Percentiles rank a stretch among this genome's conserved stretches.
Conservation (phyloP, 257 asterid species). For the Solanum infundibuliforme region DNA sequence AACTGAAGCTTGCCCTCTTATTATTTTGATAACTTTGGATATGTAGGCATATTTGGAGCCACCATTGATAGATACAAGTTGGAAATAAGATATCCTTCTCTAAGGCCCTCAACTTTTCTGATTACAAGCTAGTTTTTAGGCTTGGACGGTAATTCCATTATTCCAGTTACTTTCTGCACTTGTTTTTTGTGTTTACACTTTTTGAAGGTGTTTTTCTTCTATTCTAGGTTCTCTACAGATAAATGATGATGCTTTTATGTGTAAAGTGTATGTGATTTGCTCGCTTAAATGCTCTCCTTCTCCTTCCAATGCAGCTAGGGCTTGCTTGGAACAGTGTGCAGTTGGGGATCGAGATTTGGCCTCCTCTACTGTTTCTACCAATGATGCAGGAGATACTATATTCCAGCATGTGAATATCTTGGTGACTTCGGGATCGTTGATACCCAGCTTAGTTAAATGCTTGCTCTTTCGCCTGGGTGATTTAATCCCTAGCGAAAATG, state of each 20-base stretch:
- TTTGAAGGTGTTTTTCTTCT: not conserved
- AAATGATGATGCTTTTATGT: not conserved
- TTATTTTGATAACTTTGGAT: not conserved
- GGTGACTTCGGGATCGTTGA: conserved; percentile 83
- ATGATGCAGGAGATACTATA: conserved; percentile 4
- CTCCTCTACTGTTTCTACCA: conserved; percentile 15
- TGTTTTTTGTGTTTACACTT: not conserved
- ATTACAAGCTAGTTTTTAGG: not conserved
- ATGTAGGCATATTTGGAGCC: not conserved
- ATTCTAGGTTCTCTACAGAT: not conserved
- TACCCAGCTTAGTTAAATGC: conserved; percentile 95
- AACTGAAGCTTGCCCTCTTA: not conserved
- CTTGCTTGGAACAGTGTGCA: conserved; percentile 80
- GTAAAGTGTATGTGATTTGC: not conserved
- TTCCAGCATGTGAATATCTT: conserved; percentile 60
- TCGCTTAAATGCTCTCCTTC: not conserved
- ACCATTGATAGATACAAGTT: not conserved
- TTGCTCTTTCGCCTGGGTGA: conserved; percentile 60
- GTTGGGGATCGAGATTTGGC: conserved; percentile 26
- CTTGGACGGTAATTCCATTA: not conserved
- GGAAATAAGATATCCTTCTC: not conserved
- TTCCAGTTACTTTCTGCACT: not conserved
- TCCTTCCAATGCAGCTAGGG: conserved; percentile 43
- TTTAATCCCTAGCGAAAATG: conserved; percentile 53
- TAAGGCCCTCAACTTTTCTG: not conserved